Base-by-base conservation (phyloP, 1,284 basidiomycete genomes). In the Cryptococcus sp. region DNA sequence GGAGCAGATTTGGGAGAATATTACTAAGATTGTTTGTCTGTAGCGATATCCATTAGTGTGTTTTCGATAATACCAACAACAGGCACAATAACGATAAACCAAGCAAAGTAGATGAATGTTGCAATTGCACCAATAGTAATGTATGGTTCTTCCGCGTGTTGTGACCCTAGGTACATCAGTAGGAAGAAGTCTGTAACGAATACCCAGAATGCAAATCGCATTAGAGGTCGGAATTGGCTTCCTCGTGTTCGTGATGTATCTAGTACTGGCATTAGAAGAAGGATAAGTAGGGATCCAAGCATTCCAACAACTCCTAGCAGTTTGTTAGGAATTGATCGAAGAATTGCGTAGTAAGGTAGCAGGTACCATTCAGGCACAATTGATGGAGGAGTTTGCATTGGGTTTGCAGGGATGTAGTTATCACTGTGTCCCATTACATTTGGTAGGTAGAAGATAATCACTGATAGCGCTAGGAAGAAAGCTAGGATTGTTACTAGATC, bases 111-210 rank as follows among this genome's bases (percentile, higher is more conserved):
- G 47, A 71, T 51, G 32, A 34, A 34, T 34, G 32, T 34, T 9
- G 32, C 32, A 16, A 34, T 34, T 9, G 32, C 32, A 34, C 32
- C 32, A 16, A 34, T 34, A 9, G 32, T 34, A 34, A 34, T 34
- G n/a, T 48, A 70, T 46, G 65, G 69, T 42, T 56, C 58, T 52
- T 65, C 68, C 60, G 68, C 66, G 53, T 71, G 69, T 65, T 69
- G 56, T 28, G 28, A 28, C 11, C 28, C 28, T 28, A 28, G 28
- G 28, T 28, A 28, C 28, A 28, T 28, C 11, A 28, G 28, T 28
- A 28, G 28, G 28, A 28, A 11, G 11, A 28, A 28, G 11, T 28
- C 28, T 5, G 28, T 28, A 5, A 28, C 28, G 28, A 28, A 28
- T 28, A 28, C 28, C 28, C 28, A 28, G 28, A 68, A 68, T 46